phyloP scores from a whole-genome alignment of 352 stramenopile genomes.

The Pythium periplocum region DNA sequence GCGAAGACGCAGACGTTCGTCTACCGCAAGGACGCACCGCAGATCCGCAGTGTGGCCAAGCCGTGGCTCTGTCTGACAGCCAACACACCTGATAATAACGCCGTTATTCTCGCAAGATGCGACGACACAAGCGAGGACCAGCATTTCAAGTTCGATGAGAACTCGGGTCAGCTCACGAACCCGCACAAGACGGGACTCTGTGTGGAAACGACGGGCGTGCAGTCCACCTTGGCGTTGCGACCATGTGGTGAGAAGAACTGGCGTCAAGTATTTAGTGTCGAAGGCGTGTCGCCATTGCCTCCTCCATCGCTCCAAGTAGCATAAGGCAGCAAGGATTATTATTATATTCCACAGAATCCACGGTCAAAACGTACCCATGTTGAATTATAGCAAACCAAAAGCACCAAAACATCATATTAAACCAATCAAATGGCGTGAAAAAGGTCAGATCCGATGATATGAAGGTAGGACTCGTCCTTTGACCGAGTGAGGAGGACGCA shows the following conservation, averaged over 20 bases:
- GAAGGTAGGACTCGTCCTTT: no score
- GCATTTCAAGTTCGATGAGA: constrained; percentile 1
- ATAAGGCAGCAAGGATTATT: no score
- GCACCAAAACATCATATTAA: no score
- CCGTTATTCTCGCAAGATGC: background rate
- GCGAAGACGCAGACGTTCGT: constrained; percentile 3
- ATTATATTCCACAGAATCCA: no score
- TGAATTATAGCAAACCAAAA: no score
- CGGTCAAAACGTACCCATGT: no score
- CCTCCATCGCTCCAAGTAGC: background rate
- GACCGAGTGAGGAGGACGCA: no score
- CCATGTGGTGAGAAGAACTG: background rate
- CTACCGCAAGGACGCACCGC: background rate
- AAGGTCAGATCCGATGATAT: no score
- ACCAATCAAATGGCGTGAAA: no score
- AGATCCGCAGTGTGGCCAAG: constrained; percentile 7
- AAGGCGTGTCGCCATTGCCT: constrained; percentile 4
- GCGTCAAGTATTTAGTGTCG: constrained; percentile 7
- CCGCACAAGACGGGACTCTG: background rate
- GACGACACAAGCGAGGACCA: background rate
- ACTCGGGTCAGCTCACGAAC: background rate
- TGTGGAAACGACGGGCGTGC: constrained; percentile 1
- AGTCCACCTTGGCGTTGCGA: background rate
- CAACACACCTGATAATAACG: background rate
- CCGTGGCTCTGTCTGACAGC: constrained; percentile 1